phyloP scores from a whole-genome alignment of 306 rosid genomes.

The Cucumis melo region DNA sequence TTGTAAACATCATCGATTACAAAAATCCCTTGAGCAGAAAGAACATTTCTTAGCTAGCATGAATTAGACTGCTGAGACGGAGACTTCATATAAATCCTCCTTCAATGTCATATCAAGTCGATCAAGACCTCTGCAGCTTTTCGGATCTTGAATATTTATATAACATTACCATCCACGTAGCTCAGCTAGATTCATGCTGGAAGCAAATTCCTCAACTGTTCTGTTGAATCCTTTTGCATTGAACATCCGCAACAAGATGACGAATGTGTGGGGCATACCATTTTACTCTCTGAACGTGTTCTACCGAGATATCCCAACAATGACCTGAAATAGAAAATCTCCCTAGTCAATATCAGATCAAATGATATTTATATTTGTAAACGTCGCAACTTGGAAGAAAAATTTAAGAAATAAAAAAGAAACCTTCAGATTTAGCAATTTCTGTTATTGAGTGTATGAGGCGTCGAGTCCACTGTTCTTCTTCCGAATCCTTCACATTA shows the following conservation, averaged over 20 bases:
- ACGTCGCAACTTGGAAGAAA: neutral
- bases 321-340: conserved; percentile 31
- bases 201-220: conserved; percentile 4
- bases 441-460: conserved; percentile 43
- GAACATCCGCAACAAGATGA: conserved; percentile 71
- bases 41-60: neutral
- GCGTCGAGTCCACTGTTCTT: conserved; percentile 42
- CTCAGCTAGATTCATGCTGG: neutral
- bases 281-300: conserved; percentile 80
- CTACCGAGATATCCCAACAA: conserved; percentile 61
- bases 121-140: neutral
- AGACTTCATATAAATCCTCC: neutral
- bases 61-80: neutral
- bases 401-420: neutral
- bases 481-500: conserved; percentile 69
- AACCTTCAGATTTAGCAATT: conserved; percentile 72
- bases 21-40: neutral
- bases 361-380: neutral
- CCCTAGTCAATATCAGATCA: neutral
- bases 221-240: conserved; percentile 40
- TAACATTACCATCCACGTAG: neutral
- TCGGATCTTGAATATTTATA: neutral
- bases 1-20: neutral
- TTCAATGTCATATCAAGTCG: neutral
- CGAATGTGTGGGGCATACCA: conserved; percentile 95